Evolutionary conservation across 345 rosid genomes (phyloP), one percentile per base, ranked within the genome.

Genomic region (Brassica rapa): DNA sequence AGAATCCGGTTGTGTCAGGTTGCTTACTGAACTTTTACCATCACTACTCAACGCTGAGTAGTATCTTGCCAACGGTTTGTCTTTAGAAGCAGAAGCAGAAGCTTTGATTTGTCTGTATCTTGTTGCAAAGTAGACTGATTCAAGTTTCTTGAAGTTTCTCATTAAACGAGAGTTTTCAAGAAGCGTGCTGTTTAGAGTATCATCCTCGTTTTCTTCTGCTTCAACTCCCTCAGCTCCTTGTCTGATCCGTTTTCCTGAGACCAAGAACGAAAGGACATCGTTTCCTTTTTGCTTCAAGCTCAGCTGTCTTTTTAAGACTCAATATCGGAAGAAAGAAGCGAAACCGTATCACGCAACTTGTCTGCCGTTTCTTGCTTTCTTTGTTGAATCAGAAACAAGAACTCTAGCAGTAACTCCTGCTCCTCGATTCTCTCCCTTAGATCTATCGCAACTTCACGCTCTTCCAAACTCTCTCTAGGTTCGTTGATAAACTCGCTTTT

Each of bases 141-240:
- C 98, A 19, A 95, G 84, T 81, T 93, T 93, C 92, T 88, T 90
- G 77, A 95, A 90, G 82, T 93, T 95, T 83, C 84, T 88, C 94
- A 91, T 90, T 81, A 95, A 79, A 35, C 93, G 85, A 21, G 96
- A 86, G 81, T 85, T 89, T 85, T 86, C 87, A 56, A 82, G 82
- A 64, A 93, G 87, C 76, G 80, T 60, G 76, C 85, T 87, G 1
- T 82, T 68, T 60, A 70, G 74, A 46, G 74, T 62, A 78, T 84
- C 86, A 0, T 68, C 88, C 79, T 88, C 93, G 6, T 43, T 70
- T 57, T 70, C 70, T 12, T 24, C 78, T 55, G 68, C 27, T 68
- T 74, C 84, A 73, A 82, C 98, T 89, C 32, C 98, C 88, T 57
- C 33, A 81, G 53, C 81, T 88, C 68, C 89, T 14, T 80, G 83